Evolutionary conservation across 2,329 filamentous ascomycete species (phyloP), one percentile per base, ranked within the genome.

Genomic region (Calonectria montana): DNA sequence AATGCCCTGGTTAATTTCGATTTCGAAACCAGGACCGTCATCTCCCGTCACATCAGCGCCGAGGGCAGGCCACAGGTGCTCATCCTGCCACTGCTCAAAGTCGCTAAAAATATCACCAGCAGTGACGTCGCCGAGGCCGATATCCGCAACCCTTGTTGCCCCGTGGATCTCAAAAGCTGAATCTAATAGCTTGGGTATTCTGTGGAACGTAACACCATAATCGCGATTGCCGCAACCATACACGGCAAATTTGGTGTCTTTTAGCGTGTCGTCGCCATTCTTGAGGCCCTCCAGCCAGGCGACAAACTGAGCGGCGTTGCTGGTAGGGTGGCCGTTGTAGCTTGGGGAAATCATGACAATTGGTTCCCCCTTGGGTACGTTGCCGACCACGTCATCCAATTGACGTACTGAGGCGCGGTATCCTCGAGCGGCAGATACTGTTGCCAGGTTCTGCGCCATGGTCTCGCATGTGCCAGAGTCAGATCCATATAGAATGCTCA

Each of bases 391-490:
- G 0, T 89, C 91, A 76, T 94, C 90, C 55, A 94, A 80, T n/a
- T 87, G 85, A 9, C 90, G 83, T 27, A 84, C 83, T 3, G 81
- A 78, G 0, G 89, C 88, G 4, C 80, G 80, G 78, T 89, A 93
- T 0, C 92, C 92, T 75, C 88, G 88, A 4, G 80, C 80, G 4
- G 83, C 76, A 0, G 91, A 91, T 75, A 89, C 87, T 12, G 86
- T 84, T 0, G 90, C 90, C 5, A 94, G 81, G 9, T 87, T 85
- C 61, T 91, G 88, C 0, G 92, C 91, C 50, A 94, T 86, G 0
- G 89, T 86, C 79, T 94, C 90, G 79, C 92, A 94, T 1, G 92
- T 94, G 0, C 92, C 92, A 0, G 89, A 89, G 77, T 94, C 93
- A 23, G 90, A 92, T 4, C 93, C 92, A 76, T 92, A 94, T 35